Percentiles rank a stretch among this genome's conserved stretches.
Conservation (phyloP, 1,139 yeast species). For the Candida neerlandica region DNA sequence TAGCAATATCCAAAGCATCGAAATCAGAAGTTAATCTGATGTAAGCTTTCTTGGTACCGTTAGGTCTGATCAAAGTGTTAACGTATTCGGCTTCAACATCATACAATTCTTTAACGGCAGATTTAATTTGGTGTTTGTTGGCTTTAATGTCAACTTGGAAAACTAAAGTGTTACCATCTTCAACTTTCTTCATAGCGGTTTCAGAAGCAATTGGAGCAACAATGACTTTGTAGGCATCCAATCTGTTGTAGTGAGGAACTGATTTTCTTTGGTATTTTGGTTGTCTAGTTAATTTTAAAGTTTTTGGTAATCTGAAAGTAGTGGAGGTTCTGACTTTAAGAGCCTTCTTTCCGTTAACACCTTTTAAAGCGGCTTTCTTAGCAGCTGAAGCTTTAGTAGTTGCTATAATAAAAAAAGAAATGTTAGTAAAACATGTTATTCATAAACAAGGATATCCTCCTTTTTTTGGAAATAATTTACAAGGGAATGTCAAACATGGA, state of each 20-base stretch:
- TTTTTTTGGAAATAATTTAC: background rate
- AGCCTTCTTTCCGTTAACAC: conserved; percentile 90
- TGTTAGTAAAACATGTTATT: conserved; percentile 9
- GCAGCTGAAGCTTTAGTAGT: conserved; percentile 90
- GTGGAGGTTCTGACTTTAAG: conserved; percentile 93
- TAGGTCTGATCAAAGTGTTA: conserved; percentile 97
- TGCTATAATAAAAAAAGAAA: conserved; percentile 24
- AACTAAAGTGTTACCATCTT: conserved; percentile 98
- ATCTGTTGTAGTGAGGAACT: conserved; percentile 96
- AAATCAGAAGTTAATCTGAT: conserved; percentile 98
- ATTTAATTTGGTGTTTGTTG: conserved; percentile 97
- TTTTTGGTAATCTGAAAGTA: conserved; percentile 97
- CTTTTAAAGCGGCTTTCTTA: conserved; percentile 98
- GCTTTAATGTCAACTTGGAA: conserved; percentile 97
- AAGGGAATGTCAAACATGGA: too few species aligned
- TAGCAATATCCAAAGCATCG: conserved; percentile 99
- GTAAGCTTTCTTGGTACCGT: conserved; percentile 99
- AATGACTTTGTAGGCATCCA: conserved; percentile 94
- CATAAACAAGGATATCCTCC: too few species aligned
- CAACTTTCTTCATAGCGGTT: conserved; percentile 99
- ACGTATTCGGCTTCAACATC: conserved; percentile 92
- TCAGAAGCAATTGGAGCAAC: conserved; percentile 96
- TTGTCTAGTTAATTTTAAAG: conserved; percentile 88
- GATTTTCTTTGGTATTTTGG: conserved; percentile 97
- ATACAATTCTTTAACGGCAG: conserved; percentile 97